Evolutionary conservation across 2,329 filamentous ascomycete genomes (phyloP).

Genomic region (Onygenales sp.): DNA sequence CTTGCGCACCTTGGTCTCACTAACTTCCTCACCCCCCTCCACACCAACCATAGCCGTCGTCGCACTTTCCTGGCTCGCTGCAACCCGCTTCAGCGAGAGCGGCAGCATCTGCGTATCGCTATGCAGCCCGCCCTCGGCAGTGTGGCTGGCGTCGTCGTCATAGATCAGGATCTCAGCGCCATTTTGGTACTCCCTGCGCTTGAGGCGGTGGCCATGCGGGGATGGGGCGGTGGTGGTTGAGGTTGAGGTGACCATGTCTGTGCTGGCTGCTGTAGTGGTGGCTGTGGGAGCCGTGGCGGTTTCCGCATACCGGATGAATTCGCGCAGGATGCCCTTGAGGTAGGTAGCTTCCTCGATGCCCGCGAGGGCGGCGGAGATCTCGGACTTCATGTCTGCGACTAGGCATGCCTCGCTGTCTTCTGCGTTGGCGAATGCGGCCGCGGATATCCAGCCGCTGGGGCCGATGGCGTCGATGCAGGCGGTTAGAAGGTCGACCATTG

Average conservation of each 20-base stretch:
- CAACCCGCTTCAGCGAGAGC: conserved; percentile 2
- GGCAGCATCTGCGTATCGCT: conserved; percentile 18
- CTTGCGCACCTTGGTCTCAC: conserved; percentile 43
- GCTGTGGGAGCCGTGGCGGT: conserved; percentile 4
- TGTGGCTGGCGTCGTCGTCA: conserved; percentile 1
- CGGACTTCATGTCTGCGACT: conserved; percentile 39
- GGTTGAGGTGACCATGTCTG: conserved; percentile 5
- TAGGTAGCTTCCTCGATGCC: conserved; percentile 40
- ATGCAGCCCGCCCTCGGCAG: conserved; percentile 2
- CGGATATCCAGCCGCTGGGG: conserved; percentile 38
- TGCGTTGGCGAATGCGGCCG: conserved; percentile 22
- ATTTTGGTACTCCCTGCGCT: conserved; percentile 25
- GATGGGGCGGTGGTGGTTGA: conserved; percentile 6
- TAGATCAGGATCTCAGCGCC: conserved; percentile 27
- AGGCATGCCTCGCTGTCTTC: conserved; percentile 33
- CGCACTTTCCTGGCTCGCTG: conserved; percentile 41
- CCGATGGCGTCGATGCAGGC: conserved; percentile 39
- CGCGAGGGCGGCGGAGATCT: conserved; percentile 38
- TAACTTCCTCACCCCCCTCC: conserved; percentile 36
- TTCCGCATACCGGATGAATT: conserved; percentile 34
- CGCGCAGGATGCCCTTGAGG: conserved; percentile 37
- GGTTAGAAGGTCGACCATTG: conserved; percentile 33
- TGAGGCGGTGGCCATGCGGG: conserved; percentile 16
- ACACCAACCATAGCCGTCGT: conserved; percentile 38
- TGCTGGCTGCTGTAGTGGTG: not conserved